Conservation (phyloP, 2,329 filamentous ascomycete genomes). For the Epicoccum nigrum region DNA sequence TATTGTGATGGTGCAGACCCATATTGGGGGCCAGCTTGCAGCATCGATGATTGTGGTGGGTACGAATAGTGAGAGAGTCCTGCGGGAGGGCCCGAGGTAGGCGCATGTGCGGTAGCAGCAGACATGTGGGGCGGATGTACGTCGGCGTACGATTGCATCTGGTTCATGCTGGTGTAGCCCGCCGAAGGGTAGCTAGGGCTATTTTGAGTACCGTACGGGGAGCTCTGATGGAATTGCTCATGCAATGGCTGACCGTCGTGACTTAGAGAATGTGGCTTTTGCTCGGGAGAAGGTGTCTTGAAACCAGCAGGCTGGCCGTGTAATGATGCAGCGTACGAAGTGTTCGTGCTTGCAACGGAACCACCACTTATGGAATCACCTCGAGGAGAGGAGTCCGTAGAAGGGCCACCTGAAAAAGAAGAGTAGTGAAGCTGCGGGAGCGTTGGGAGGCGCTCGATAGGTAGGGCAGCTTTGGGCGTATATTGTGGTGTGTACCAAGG, state of each 20-base stretch:
- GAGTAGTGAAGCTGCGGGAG: slow-evolving; percentile 69
- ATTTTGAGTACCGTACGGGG: slow-evolving; percentile 49
- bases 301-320: slow-evolving; percentile 62
- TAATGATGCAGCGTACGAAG: slow-evolving; percentile 62
- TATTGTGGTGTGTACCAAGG: slow-evolving; percentile 73
- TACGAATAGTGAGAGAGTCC: slow-evolving; percentile 78
- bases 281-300: slow-evolving; percentile 78
- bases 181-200: slow-evolving; percentile 46
- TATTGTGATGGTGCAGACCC: slow-evolving; percentile 63
- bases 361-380: slow-evolving; percentile 73
- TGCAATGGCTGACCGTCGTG: slow-evolving; percentile 46
- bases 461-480: slow-evolving; percentile 67
- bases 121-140: slow-evolving; percentile 79
- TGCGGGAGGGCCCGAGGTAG: slow-evolving; percentile 77
- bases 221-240: slow-evolving; percentile 48
- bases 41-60: slow-evolving; percentile 69
- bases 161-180: slow-evolving; percentile 74
- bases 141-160: slow-evolving; percentile 81
- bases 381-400: slow-evolving; percentile 76
- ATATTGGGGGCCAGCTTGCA: slow-evolving; percentile 77
- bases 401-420: slow-evolving; percentile 60
- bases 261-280: slow-evolving; percentile 56
- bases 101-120: slow-evolving; percentile 73
- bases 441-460: slow-evolving; percentile 75
- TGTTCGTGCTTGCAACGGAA: slow-evolving; percentile 61